phyloP scores from a whole-genome alignment of 2,329 filamentous ascomycete species.

The Nakataea oryzae region DNA sequence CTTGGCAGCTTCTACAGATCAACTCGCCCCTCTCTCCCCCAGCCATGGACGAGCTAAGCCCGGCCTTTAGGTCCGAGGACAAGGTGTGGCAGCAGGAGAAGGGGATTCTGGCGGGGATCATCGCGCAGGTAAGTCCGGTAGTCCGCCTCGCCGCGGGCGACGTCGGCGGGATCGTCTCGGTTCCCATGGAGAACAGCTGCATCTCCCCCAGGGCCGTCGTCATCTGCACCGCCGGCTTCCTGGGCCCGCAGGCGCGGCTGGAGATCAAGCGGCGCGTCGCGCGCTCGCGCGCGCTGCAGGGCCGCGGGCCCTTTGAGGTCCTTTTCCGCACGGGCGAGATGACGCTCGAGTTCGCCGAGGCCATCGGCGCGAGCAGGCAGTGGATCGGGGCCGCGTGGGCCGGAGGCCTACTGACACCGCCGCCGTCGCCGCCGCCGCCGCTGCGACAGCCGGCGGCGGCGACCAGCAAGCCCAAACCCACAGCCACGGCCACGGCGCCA shows the following conservation, averaged over 20 bases:
- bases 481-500: neutral
- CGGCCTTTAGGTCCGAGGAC: neutral
- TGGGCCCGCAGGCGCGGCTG: neutral
- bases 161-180: neutral
- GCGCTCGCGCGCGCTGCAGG: neutral
- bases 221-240: neutral
- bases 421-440: too few species aligned
- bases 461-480: neutral
- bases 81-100: neutral
- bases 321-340: slow-evolving; percentile 1
- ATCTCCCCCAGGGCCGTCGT: neutral
- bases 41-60: neutral
- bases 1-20: neutral
- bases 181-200: neutral
- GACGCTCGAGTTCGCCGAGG: neutral
- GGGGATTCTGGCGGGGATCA: neutral
- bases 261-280: neutral
- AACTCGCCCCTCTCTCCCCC: neutral
- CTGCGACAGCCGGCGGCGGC: too few species aligned
- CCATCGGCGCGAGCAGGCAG: neutral
- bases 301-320: neutral
- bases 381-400: neutral
- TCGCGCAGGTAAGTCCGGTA: neutral
- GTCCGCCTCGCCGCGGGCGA: neutral
- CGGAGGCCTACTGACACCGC: neutral